Evolutionary conservation across 805 yeast genomes (phyloP).

Genomic region (Brettanomyces custersianus): DNA sequence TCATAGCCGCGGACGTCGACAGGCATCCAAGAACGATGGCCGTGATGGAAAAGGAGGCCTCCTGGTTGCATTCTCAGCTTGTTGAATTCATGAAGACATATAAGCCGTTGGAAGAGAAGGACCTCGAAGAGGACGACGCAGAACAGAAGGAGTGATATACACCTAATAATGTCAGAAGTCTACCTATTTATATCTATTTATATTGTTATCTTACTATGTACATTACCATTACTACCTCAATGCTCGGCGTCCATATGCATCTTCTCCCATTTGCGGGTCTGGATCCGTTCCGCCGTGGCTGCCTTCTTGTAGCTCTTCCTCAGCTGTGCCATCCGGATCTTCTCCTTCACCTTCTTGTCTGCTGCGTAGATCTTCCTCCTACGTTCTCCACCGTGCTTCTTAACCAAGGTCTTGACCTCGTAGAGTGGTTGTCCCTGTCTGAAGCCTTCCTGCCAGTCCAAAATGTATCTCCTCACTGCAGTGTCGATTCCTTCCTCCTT

Average conservation of each 20-base stretch:
- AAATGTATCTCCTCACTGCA: slow-evolving; percentile 60
- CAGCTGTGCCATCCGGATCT: slow-evolving; percentile 28
- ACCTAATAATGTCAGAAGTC: no score
- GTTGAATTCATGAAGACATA: slow-evolving; percentile 17
- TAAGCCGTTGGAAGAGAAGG: slow-evolving; percentile 2
- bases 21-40: slow-evolving; percentile 50
- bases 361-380: slow-evolving; percentile 61
- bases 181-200: neutral
- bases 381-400: slow-evolving; percentile 86
- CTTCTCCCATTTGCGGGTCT: slow-evolving; percentile 16
- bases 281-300: slow-evolving; percentile 7
- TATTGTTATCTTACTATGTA: no score
- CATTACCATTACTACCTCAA: no score
- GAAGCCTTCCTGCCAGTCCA: slow-evolving; percentile 63
- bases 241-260: slow-evolving; percentile 15
- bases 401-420: slow-evolving; percentile 50
- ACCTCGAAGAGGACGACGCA: slow-evolving; percentile 1
- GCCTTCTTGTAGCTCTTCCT: slow-evolving; percentile 19
- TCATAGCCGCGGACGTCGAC: slow-evolving; percentile 37
- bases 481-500: slow-evolving; percentile 73
- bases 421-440: slow-evolving; percentile 43
- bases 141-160: neutral
- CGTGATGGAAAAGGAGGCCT: slow-evolving; percentile 68
- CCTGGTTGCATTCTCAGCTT: slow-evolving; percentile 36
- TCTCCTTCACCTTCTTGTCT: slow-evolving; percentile 45